phyloP scores from a whole-genome alignment of 495 filamentous ascomycete species.

The Xylaria acuta region DNA sequence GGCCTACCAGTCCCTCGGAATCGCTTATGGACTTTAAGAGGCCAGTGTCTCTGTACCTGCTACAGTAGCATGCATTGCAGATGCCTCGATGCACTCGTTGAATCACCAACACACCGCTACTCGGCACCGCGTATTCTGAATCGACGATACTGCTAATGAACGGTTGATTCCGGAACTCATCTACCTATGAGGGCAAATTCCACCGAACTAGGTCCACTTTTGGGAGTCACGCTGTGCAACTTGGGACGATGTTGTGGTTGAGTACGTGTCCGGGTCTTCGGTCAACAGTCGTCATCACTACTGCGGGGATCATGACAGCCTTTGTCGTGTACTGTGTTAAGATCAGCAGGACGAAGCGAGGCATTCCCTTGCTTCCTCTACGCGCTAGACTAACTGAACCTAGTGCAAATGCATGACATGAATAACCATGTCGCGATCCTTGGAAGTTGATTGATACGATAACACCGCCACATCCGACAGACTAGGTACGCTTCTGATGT shows the following conservation, averaged over 20 bases:
- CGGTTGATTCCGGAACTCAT: background rate
- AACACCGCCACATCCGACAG: background rate
- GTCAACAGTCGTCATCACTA: background rate
- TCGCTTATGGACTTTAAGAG: background rate
- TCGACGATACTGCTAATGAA: background rate
- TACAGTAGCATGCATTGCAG: background rate
- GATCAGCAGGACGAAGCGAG: background rate
- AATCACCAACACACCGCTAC: background rate
- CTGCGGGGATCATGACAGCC: background rate
- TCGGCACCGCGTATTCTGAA: background rate
- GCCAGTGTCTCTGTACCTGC: background rate
- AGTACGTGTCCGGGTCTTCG: background rate
- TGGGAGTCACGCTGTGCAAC: background rate
- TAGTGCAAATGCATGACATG: background rate
- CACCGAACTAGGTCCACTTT: background rate
- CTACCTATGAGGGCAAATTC: background rate
- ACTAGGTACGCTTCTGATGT: background rate
- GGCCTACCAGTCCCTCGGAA: slow-evolving; percentile 14
- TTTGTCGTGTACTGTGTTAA: background rate
- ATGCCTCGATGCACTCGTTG: background rate
- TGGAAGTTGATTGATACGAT: background rate
- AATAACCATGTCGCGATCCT: background rate
- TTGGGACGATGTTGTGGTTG: too few relatives aligned
- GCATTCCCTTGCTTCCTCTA: background rate
- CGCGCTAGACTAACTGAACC: background rate